These are phyloP conservation scores for Rhododendron williamsianum DNA, from an alignment of 148 eudicot genomes.

Conservation along the genomic window DNA sequence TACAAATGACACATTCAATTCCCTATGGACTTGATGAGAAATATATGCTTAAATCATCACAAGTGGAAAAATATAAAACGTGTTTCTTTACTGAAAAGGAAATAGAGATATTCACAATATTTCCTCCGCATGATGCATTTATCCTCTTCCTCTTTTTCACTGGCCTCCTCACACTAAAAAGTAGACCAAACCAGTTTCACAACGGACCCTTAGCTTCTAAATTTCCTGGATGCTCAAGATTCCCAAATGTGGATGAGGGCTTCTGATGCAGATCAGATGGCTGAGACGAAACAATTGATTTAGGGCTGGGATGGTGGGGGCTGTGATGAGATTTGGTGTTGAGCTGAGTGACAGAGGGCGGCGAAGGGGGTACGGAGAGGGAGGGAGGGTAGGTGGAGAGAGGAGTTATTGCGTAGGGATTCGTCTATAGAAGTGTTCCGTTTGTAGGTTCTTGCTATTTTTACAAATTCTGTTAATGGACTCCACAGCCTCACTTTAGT, in stretches of 20 bases:
- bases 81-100: not conserved
- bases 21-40: not conserved
- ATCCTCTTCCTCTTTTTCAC: not conserved
- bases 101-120: not conserved
- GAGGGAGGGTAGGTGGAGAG: not conserved
- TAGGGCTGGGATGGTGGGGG: not conserved
- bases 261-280: not conserved
- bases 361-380: not conserved
- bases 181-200: not conserved
- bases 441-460: not conserved
- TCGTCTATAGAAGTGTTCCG: not conserved
- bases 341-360: not conserved
- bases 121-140: not conserved
- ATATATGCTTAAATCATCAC: not conserved
- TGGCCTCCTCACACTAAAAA: not conserved
- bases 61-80: not conserved
- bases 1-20: not conserved
- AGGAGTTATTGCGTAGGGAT: not conserved
- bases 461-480: not conserved
- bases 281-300: not conserved
- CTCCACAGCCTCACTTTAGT: not conserved
- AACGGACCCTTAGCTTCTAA: not conserved
- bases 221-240: conserved; percentile 10
- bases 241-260: not conserved
- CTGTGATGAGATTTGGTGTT: not conserved